Evolutionary conservation across 306 rosid genomes (phyloP).

Genomic region (Acacia acuminata): DNA sequence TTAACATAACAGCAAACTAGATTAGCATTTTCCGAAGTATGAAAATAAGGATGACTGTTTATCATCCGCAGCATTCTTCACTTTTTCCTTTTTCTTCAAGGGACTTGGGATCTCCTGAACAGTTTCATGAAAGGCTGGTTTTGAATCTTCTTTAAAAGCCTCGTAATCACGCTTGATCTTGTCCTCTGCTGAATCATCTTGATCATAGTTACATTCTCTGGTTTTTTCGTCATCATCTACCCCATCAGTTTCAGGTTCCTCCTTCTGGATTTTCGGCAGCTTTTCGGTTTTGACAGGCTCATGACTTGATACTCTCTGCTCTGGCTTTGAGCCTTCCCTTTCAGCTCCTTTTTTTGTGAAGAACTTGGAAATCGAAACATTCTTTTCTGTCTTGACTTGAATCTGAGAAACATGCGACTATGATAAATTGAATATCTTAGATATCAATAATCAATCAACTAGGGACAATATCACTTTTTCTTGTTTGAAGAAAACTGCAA

Average conservation of each 20-base stretch:
- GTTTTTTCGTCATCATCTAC: constrained; percentile 39
- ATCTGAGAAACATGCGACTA: constrained; percentile 51
- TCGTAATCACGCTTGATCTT: constrained; percentile 59
- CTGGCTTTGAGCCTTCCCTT: constrained; percentile 47
- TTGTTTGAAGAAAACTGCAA: background rate
- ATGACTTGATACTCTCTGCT: constrained; percentile 25
- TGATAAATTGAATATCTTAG: constrained; percentile 9
- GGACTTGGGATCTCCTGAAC: constrained; percentile 44
- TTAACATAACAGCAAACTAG: background rate
- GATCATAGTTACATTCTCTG: constrained; percentile 16
- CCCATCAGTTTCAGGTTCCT: constrained; percentile 43
- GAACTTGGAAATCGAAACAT: constrained; percentile 61
- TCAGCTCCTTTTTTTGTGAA: constrained; percentile 52
- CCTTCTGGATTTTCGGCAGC: constrained; percentile 29
- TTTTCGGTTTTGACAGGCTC: constrained; percentile 36
- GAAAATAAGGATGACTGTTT: constrained; percentile 72
- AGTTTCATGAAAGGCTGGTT: constrained; percentile 31
- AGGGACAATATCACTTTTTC: background rate
- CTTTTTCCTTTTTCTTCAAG: constrained; percentile 56
- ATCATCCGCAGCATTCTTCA: constrained; percentile 48
- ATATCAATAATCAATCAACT: background rate
- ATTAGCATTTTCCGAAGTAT: constrained; percentile 65
- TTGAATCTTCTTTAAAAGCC: constrained; percentile 46
- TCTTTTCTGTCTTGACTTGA: constrained; percentile 56
- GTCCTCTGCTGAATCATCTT: constrained; percentile 32